A percentile compares a stretch with the other conserved stretches of the same genome.
Evolutionary conservation across 192 early-diverging fungal genomes (phyloP).

Genomic region (Coemansia sp.): DNA sequence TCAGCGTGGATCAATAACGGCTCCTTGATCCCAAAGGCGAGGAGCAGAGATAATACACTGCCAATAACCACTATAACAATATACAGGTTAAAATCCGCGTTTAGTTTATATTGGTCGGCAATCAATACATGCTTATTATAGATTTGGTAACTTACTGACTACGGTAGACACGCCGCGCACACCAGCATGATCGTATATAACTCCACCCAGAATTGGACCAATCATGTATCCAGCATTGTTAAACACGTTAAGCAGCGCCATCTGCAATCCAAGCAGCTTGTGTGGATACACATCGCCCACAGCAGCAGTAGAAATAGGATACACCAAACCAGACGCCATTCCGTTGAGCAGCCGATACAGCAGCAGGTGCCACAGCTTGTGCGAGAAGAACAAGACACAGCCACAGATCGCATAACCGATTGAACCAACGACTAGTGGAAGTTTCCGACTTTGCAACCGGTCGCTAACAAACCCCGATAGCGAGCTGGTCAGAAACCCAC

Average conservation of each 20-base stretch:
- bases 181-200: conserved; percentile 30
- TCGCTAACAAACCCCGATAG: conserved; percentile 43
- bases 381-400: conserved; percentile 30
- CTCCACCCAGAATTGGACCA: conserved; percentile 40
- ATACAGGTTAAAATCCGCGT: too few relatives aligned
- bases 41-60: conserved; percentile 13
- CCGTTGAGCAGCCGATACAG: conserved; percentile 45
- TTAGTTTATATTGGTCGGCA: too few relatives aligned
- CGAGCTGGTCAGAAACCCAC: conserved; percentile 35
- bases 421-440: conserved; percentile 31
- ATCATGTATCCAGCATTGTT: conserved; percentile 37
- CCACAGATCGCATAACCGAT: conserved; percentile 28
- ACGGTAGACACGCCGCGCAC: conserved; percentile 38
- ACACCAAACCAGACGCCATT: conserved; percentile 41
- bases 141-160: conserved; percentile 26
- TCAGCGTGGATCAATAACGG: conserved; percentile 26
- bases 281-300: conserved; percentile 46
- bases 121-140: too few relatives aligned
- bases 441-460: conserved; percentile 32
- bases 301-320: conserved; percentile 29
- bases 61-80: conserved; percentile 24
- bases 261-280: conserved; percentile 41
- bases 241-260: conserved; percentile 34
- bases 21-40: conserved; percentile 34
- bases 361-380: conserved; percentile 41